Evolutionary conservation across 805 yeast species (phyloP).

Genomic region (Kodamaea nitidulidarum): DNA sequence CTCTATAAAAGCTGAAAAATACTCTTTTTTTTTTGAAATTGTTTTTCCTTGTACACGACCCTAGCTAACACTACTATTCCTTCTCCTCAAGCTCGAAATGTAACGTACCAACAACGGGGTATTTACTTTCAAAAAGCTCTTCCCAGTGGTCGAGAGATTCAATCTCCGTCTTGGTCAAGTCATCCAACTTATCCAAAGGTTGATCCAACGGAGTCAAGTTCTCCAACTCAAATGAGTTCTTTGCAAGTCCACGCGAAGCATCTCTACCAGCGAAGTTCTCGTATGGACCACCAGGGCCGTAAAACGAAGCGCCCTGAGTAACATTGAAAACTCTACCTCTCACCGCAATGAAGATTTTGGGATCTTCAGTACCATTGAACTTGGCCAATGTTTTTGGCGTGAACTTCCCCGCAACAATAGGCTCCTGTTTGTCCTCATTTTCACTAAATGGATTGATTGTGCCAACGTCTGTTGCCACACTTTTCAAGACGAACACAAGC

Average conservation of each 20-base stretch:
- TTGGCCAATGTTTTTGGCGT: slow-evolving; percentile 71
- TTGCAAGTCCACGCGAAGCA: slow-evolving; percentile 88
- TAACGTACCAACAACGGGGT: slow-evolving; percentile 73
- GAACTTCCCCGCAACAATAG: slow-evolving; percentile 49
- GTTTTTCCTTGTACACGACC: slow-evolving; percentile 5
- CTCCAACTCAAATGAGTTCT: slow-evolving; percentile 75
- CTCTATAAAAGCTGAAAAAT: slow-evolving; percentile 1
- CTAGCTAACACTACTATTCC: slow-evolving; percentile 1
- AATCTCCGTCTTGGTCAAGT: slow-evolving; percentile 54
- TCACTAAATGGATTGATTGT: slow-evolving; percentile 32
- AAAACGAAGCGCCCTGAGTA: slow-evolving; percentile 71
- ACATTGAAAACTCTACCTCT: slow-evolving; percentile 85
- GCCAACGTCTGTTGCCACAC: slow-evolving; percentile 23
- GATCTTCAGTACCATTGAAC: slow-evolving; percentile 77
- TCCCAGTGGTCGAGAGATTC: slow-evolving; percentile 83
- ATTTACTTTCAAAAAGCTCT: slow-evolving; percentile 74
- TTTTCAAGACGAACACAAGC: slow-evolving; percentile 28
- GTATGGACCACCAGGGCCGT: slow-evolving; percentile 96
- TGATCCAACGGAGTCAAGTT: slow-evolving; percentile 63
- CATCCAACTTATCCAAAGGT: slow-evolving; percentile 71
- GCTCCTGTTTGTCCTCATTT: slow-evolving; percentile 19
- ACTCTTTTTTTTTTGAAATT: slow-evolving; percentile 1
- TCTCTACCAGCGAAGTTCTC: slow-evolving; percentile 94
- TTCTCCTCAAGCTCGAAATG: slow-evolving; percentile 20
- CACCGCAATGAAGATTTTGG: slow-evolving; percentile 81